Base-by-base conservation (phyloP, 2,329 filamentous ascomycete genomes). In the Mycogone perniciosa region DNA sequence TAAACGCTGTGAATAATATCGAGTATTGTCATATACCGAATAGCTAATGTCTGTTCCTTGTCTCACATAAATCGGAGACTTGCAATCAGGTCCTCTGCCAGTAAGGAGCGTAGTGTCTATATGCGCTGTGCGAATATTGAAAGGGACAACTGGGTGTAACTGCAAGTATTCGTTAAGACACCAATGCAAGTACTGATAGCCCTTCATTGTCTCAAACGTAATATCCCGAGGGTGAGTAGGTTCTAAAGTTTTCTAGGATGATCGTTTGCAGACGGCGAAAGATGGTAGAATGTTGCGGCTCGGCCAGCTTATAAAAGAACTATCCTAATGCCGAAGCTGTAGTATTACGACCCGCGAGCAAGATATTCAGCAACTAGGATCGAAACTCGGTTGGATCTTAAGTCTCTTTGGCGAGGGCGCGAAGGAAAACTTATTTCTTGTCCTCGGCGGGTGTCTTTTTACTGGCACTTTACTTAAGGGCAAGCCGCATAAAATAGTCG, bases 401-500 rank as follows among this genome's bases (percentile, higher is more conserved):
- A 6, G 62, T 64, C 11, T 76, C 68, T 56, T 62, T 48, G 2
- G 61, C 61, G 13, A 67, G 56, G 29, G 62, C 64, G 34, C 62
- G 53, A 6, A 67, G 58, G 50, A 68, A 67, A 40, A 67, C 55
- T 34, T 69, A 69, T 35, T 60, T 58, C 27, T 53, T 40, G 7
- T 48, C 48, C 8, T 52, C 38, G 9, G 30, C 7, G 7, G 31
- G n/a, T 5, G 48, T 31, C 41, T 51, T 51, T 31, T 38, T 42
- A 56, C 27, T 60, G 44, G 7, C 47, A 54, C 26, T 57, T 61
- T 39, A 51, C 67, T 37, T 71, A 64, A 51, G 86, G 68, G 7
- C 81, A 74, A 48, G 72, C 46, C 81, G 76, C 55, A 89, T 85
- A 63, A 80, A 87, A n/a, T 75, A 76, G 56, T 81, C 76, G n/a